phyloP scores from a whole-genome alignment of 23 red algal species.

The Agarophyton chilense region DNA sequence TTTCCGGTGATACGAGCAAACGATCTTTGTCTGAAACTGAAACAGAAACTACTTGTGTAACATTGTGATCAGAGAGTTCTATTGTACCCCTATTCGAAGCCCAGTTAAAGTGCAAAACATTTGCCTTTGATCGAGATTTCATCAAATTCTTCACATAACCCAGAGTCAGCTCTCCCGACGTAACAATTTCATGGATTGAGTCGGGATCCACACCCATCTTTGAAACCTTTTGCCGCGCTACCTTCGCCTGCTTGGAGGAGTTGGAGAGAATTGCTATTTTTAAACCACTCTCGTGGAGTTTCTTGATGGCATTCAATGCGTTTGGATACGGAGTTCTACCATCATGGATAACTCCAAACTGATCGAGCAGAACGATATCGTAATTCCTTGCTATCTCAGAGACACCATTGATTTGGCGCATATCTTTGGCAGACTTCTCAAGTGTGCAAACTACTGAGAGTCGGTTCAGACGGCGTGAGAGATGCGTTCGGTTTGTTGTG shows the following conservation, averaged over 20 bases:
- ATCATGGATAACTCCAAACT: constrained; percentile 91
- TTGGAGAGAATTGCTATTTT: constrained; percentile 83
- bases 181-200: constrained; percentile 56
- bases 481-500: neutral
- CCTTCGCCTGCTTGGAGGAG: constrained; percentile 42
- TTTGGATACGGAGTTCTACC: constrained; percentile 65
- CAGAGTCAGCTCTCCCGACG: constrained; percentile 74
- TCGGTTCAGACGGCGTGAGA: neutral
- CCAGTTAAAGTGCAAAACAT: constrained; percentile 87
- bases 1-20: constrained; percentile 26
- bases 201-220: constrained; percentile 33
- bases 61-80: constrained; percentile 3
- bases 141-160: constrained; percentile 10
- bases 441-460: neutral
- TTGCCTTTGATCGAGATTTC: constrained; percentile 9
- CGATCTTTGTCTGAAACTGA: neutral
- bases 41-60: neutral
- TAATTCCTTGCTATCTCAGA: constrained; percentile 37
- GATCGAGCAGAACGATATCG: constrained; percentile 80
- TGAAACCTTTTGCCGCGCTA: constrained; percentile 47
- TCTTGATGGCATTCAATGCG: constrained; percentile 48
- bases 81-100: constrained; percentile 40
- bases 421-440: neutral
- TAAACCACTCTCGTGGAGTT: constrained; percentile 38
- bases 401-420: constrained; percentile 21